A percentile compares a stretch with the other conserved stretches of the same genome.
Conservation (phyloP, 2,329 filamentous ascomycete species). For the Ophiostoma australiae region DNA sequence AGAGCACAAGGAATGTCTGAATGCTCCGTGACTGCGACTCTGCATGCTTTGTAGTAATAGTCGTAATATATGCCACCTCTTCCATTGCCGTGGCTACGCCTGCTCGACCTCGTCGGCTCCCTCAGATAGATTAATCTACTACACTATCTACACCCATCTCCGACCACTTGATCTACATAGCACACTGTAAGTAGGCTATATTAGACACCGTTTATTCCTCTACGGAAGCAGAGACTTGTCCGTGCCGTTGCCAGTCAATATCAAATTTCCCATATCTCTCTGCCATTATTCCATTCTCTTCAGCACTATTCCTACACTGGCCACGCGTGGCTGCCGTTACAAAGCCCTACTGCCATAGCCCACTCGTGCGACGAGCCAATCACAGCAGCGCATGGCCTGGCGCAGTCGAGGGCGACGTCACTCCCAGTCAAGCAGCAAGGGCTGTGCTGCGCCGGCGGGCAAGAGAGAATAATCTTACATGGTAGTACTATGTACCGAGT, state of each 20-base stretch:
- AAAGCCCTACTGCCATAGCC: constrained; percentile 11
- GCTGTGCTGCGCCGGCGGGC: constrained; percentile 2
- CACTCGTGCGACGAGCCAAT: background rate
- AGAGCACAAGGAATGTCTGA: background rate
- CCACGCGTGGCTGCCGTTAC: background rate
- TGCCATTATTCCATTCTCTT: background rate
- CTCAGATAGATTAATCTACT: background rate
- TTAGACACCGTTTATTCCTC: background rate
- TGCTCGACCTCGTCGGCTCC: background rate
- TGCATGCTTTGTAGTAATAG: background rate
- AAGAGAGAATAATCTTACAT: background rate
- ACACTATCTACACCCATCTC: background rate
- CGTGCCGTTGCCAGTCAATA: background rate
- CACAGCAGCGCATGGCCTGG: background rate
- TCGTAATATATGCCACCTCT: background rate
- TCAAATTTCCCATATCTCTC: constrained; percentile 5
- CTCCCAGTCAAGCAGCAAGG: background rate
- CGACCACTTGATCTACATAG: background rate
- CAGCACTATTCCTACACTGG: background rate
- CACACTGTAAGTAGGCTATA: background rate
- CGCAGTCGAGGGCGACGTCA: background rate
- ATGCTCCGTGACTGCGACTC: background rate
- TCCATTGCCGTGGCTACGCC: background rate
- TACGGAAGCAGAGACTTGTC: background rate
- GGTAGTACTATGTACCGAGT: background rate